Evolutionary conservation across 2,329 filamentous ascomycete species (phyloP), one percentile per base, ranked within the genome.

Genomic region (Penicillium vulpinum): DNA sequence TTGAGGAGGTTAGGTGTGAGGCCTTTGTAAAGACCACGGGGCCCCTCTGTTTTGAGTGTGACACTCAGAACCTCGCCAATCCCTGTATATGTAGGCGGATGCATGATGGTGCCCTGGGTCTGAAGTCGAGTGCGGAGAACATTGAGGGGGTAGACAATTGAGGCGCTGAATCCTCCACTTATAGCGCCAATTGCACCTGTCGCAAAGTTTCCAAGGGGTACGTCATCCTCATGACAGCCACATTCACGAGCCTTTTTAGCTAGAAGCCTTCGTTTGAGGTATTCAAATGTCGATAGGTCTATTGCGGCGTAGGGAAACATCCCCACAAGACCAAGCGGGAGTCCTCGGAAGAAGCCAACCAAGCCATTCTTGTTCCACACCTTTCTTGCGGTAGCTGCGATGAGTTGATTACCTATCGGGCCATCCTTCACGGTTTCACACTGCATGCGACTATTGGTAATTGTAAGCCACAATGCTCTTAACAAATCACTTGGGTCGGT

Each of bases 241-340:
- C 84, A 76, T 33, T 82, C 77, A 56, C 84, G 86, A 13, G 91
- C 89, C 69, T 91, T 89, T 62, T 88, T 87, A 4, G 77, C 77
- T 33, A 88, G 84, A 62, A 95, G 86, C 8, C 81, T 81, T 46
- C 84, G 85, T 77, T 99, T 99, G 60, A 97, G 83, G 58, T 94
- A 86, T 76, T 99, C 94, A 70, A 97, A 99, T 0, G 91, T 96
- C 62, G 91, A 91, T 69, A 99, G 88, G 71, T 99, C 94, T 70
- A 99, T 95, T 48, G 94, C 94, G 40, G 92, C 93, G 74, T 97
- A 99, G 0, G 94, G 94, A 68, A 99, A 99, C 87, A 97, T 97
- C 72, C 94, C 94, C 49, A 97, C 78, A 4, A 99, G 82, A 16
- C 94, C 94, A 85, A 97, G 94, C 0, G 92, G 92, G 33, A 99